Percentiles rank a stretch among this genome's conserved stretches.
Conservation (phyloP, 2,329 filamentous ascomycete genomes). For the Arachnomyces sp. region DNA sequence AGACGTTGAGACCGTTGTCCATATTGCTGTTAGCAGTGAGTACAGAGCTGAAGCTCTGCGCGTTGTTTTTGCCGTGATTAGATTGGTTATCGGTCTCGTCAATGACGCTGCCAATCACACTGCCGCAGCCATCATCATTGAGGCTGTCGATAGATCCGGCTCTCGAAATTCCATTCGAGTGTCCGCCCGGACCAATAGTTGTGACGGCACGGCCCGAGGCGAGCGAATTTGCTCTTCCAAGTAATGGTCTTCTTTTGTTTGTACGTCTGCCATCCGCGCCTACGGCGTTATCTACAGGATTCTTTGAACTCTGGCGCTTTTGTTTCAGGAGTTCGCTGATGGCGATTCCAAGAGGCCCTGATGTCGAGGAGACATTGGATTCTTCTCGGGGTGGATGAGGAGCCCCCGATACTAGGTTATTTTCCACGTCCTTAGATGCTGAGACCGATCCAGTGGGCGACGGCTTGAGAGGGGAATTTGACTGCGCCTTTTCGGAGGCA, state of each 20-base stretch:
- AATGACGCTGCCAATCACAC: constrained; percentile 26
- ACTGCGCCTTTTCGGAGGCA: no score
- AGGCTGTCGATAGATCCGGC: constrained; percentile 45
- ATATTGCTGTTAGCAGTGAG: constrained; percentile 15
- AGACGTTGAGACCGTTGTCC: constrained; percentile 10
- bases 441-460: neutral
- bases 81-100: constrained; percentile 21
- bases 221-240: constrained; percentile 37
- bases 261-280: constrained; percentile 15
- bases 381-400: constrained; percentile 12
- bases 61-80: constrained; percentile 17
- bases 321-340: constrained; percentile 35
- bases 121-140: constrained; percentile 30
- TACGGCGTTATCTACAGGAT: constrained; percentile 16
- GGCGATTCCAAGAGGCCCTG: constrained; percentile 29
- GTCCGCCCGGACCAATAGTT: no score
- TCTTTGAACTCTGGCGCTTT: constrained; percentile 28
- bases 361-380: constrained; percentile 13
- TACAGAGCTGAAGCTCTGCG: constrained; percentile 25
- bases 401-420: neutral
- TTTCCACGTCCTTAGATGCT: neutral
- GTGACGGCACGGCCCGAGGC: constrained; percentile 23
- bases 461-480: neutral
- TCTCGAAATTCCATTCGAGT: constrained; percentile 27
- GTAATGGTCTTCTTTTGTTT: constrained; percentile 28